phyloP scores from a whole-genome alignment of 139 green algal species.

The Yamagishiella unicocca region DNA sequence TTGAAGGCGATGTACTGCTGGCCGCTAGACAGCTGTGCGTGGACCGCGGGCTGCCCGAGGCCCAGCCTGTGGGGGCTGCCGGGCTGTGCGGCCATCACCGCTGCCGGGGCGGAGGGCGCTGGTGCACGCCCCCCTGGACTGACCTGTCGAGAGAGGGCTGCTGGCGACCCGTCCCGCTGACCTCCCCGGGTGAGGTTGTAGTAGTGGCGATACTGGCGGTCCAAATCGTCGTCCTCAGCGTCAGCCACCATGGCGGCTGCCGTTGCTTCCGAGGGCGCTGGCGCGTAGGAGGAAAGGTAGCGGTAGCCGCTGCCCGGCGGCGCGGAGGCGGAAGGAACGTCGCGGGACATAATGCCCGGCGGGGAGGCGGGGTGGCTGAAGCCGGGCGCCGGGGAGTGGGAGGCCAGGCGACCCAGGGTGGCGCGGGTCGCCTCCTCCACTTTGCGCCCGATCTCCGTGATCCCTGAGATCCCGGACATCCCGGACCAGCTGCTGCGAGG shows the following conservation, averaged over 20 bases:
- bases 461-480: neutral
- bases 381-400: neutral
- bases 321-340: neutral
- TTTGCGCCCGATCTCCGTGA: conserved; percentile 4
- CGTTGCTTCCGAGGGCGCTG: neutral
- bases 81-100: no score
- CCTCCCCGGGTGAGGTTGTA: neutral
- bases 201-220: conserved; percentile 23
- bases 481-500: neutral
- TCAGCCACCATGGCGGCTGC: neutral
- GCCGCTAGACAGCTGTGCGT: neutral
- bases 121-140: no score
- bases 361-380: neutral
- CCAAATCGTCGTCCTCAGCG: neutral
- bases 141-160: no score
- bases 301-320: neutral
- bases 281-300: neutral
- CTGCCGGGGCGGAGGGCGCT: no score
- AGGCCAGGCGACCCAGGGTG: conserved; percentile 10
- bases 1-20: neutral
- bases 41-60: neutral
- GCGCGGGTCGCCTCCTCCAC: conserved; percentile 27
- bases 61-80: neutral
- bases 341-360: neutral
- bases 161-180: no score